phyloP scores from a whole-genome alignment of 2,329 filamentous ascomycete species.

The Plenodomus lindquistii region DNA sequence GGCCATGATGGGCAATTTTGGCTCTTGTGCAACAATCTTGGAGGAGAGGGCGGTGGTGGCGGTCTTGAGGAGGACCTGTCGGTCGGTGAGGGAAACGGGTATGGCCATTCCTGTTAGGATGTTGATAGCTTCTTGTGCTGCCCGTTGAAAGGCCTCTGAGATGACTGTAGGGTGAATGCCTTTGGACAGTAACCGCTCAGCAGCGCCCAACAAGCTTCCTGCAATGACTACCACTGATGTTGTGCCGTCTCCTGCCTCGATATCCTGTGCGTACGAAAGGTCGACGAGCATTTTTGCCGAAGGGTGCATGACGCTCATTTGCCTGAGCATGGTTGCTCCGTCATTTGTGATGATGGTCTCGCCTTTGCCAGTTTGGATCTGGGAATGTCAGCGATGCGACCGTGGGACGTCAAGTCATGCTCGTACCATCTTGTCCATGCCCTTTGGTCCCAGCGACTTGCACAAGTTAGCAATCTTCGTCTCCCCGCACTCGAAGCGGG shows the following conservation, averaged over 20 bases:
- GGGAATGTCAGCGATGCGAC: slow-evolving; percentile 13
- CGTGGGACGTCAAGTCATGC: not conserved
- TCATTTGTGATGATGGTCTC: slow-evolving; percentile 99
- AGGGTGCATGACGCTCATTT: slow-evolving; percentile 99
- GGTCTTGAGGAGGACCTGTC: slow-evolving; percentile 87
- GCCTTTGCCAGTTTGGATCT: slow-evolving; percentile 92
- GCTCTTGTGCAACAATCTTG: slow-evolving; percentile 98
- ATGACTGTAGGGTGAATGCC: slow-evolving; percentile 95
- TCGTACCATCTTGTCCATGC: slow-evolving; percentile 95
- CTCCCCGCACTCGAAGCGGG: slow-evolving; percentile 22
- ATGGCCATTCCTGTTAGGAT: slow-evolving; percentile 95
- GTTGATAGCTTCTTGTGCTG: slow-evolving; percentile 83
- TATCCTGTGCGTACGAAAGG: slow-evolving; percentile 93
- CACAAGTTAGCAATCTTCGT: slow-evolving; percentile 25
- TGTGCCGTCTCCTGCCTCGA: slow-evolving; percentile 97
- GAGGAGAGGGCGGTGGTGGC: slow-evolving; percentile 96
- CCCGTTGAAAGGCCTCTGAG: slow-evolving; percentile 95
- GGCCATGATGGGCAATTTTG: slow-evolving; percentile 95
- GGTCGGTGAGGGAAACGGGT: slow-evolving; percentile 86
- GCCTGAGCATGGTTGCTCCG: slow-evolving; percentile 98
- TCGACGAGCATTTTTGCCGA: slow-evolving; percentile 99
- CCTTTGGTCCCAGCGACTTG: slow-evolving; percentile 85
- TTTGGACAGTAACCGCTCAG: slow-evolving; percentile 87
- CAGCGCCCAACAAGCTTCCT: slow-evolving; percentile 89
- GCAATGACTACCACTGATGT: slow-evolving; percentile 98